Percentiles rank a stretch among this genome's conserved stretches.
These are phyloP conservation scores for Fusarium incarnatum DNA, from an alignment of 2,329 filamentous ascomycete genomes.

Conservation along the genomic window DNA sequence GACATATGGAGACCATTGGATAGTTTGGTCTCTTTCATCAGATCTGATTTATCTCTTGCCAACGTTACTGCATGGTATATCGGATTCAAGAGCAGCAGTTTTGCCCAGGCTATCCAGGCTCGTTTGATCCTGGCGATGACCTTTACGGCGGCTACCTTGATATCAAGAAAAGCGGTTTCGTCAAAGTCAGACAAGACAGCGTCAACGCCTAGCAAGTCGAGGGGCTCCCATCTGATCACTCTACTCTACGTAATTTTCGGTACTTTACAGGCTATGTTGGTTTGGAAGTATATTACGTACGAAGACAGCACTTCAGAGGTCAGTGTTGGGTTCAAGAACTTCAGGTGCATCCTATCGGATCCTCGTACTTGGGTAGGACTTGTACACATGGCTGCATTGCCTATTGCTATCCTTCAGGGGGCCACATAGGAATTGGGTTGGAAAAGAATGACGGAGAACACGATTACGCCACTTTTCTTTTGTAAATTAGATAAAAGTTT, in stretches of 20 bases:
- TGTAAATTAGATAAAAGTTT: neutral
- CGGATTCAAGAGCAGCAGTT: neutral
- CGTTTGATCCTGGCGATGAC: slow-evolving; percentile 20
- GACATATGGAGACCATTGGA: slow-evolving; percentile 9
- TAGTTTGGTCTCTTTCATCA: neutral
- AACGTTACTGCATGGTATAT: slow-evolving; percentile 10
- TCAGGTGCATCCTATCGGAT: slow-evolving; percentile 27
- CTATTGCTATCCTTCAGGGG: slow-evolving; percentile 22
- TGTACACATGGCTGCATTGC: slow-evolving; percentile 23
- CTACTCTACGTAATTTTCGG: slow-evolving; percentile 14
- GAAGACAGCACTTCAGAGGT: slow-evolving; percentile 1
- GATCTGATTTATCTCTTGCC: slow-evolving; percentile 1
- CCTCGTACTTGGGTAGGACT: slow-evolving; percentile 31
- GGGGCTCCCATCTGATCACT: slow-evolving; percentile 2
- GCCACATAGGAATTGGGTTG: slow-evolving; percentile 3
- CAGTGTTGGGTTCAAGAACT: slow-evolving; percentile 38
- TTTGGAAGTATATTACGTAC: slow-evolving; percentile 23
- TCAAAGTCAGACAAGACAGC: neutral
- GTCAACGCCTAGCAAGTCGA: slow-evolving; percentile 1
- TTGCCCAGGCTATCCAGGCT: neutral
- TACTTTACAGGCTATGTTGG: slow-evolving; percentile 27
- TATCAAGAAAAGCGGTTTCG: neutral
- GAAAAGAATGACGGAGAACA: neutral
- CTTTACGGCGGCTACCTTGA: slow-evolving; percentile 5
- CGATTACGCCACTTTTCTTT: neutral